Percentiles rank a stretch among this genome's conserved stretches.
Conservation (phyloP, 176 grass and related monocot species). For the Musa troglodytarum region DNA sequence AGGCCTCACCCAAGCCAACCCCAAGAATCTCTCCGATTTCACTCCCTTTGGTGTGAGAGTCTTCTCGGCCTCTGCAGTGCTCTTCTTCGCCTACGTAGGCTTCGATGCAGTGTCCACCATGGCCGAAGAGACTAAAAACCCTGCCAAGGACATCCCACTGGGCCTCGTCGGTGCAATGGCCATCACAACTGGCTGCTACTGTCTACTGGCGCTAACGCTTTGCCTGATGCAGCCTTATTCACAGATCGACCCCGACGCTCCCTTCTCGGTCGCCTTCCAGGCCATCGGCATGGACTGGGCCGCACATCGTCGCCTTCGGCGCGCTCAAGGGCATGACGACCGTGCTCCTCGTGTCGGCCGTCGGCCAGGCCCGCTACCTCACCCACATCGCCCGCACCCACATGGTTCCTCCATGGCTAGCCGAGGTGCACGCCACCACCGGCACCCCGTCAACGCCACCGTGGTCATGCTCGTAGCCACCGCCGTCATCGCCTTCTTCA, state of each 20-base stretch:
- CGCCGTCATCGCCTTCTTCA: conserved; percentile 53
- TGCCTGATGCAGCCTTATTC: conserved; percentile 50
- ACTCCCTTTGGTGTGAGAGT: conserved; percentile 30
- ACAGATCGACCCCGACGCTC: conserved; percentile 40
- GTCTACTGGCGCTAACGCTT: conserved; percentile 35
- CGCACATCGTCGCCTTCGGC: conserved; percentile 61
- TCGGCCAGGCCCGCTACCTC: conserved; percentile 51
- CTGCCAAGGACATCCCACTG: conserved; percentile 29
- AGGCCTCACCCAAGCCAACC: background rate
- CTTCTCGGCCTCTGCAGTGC: conserved; percentile 25
- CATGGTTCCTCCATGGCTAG: conserved; percentile 52
- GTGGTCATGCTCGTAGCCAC: conserved; percentile 51
- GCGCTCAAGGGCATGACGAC: conserved; percentile 74
- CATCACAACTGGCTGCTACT: conserved; percentile 33
- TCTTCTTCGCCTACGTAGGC: conserved; percentile 51
- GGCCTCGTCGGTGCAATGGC: conserved; percentile 36
- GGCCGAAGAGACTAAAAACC: conserved; percentile 46
- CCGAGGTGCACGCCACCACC: conserved; percentile 32
- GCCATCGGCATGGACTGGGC: conserved; percentile 47
- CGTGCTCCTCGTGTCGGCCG: conserved; percentile 51
- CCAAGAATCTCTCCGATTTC: conserved; percentile 7
- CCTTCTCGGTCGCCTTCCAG: conserved; percentile 47
- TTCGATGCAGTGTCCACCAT: conserved; percentile 50
- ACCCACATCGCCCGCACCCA: conserved; percentile 56
- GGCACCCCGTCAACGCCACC: conserved; percentile 52